Conservation (phyloP, 768 basidiomycete species). For the Albatrellus ellisii region DNA sequence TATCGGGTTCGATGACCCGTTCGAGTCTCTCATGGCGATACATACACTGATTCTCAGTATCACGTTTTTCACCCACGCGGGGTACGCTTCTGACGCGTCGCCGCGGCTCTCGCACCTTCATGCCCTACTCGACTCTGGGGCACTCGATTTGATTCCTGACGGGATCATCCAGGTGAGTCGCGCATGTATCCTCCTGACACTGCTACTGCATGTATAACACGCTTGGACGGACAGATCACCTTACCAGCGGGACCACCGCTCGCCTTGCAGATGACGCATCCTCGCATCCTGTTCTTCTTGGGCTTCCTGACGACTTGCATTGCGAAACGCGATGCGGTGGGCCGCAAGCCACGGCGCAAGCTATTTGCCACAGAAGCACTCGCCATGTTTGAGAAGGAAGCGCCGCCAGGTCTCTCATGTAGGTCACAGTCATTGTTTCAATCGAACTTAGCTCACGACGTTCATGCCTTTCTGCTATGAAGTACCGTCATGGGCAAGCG, state of each 20-base stretch:
- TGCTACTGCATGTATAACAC: not conserved
- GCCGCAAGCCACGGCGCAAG: slow-evolving; percentile 59
- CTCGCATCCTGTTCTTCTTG: slow-evolving; percentile 47
- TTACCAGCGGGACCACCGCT: slow-evolving; percentile 30
- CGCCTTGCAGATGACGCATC: slow-evolving; percentile 49
- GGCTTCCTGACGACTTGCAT: slow-evolving; percentile 55
- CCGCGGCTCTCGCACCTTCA: slow-evolving; percentile 46
- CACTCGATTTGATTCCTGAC: slow-evolving; percentile 25
- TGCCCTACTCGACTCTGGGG: slow-evolving; percentile 50
- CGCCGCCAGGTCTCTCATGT: slow-evolving; percentile 21
- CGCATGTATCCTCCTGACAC: not conserved
- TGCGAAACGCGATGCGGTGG: slow-evolving; percentile 61
- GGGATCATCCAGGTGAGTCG: slow-evolving; percentile 27
- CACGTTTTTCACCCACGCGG: slow-evolving; percentile 47
- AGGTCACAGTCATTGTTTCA: not conserved
- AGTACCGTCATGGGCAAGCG: slow-evolving; percentile 47
- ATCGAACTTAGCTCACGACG: not conserved
- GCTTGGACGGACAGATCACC: slow-evolving; percentile 17
- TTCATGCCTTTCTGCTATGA: not conserved
- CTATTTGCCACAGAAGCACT: slow-evolving; percentile 58
- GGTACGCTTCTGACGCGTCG: slow-evolving; percentile 33
- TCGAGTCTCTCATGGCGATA: slow-evolving; percentile 30
- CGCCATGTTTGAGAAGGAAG: slow-evolving; percentile 31
- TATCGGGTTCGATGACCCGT: slow-evolving; percentile 20
- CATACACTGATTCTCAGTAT: slow-evolving; percentile 53